These are phyloP conservation scores for Collybiopsis confluens DNA, from an alignment of 768 basidiomycete species.

Conservation along the genomic window DNA sequence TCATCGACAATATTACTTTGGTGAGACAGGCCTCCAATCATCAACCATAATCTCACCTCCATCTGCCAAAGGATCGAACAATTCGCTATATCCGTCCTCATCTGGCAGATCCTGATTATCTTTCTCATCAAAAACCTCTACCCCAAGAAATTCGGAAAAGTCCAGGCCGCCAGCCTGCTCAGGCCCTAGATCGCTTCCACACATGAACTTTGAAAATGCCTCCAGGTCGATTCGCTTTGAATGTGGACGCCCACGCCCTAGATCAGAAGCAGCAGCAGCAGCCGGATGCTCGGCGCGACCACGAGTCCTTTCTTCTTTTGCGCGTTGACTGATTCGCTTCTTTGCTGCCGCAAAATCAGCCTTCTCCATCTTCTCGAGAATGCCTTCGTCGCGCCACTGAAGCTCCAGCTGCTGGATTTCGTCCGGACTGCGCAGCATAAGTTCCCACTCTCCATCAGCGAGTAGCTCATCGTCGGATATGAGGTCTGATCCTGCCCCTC, in stretches of 20 bases:
- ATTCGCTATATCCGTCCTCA: neutral
- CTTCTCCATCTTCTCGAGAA: neutral
- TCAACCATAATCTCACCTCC: slow-evolving; percentile 34
- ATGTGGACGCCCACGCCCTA: slow-evolving; percentile 11
- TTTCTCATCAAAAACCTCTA: slow-evolving; percentile 12
- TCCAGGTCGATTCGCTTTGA: slow-evolving; percentile 52
- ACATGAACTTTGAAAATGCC: slow-evolving; percentile 49
- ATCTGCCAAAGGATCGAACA: neutral
- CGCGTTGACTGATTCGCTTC: neutral
- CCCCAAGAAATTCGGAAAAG: slow-evolving; percentile 10
- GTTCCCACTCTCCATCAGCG: slow-evolving; percentile 62
- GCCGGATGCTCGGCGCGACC: slow-evolving; percentile 9
- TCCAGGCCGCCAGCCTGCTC: slow-evolving; percentile 20
- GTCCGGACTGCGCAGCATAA: slow-evolving; percentile 45
- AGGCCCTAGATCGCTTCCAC: slow-evolving; percentile 23
- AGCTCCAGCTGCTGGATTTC: slow-evolving; percentile 42
- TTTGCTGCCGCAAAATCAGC: neutral
- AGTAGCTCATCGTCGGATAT: slow-evolving; percentile 74
- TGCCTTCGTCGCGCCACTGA: slow-evolving; percentile 1
- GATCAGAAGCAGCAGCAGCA: too few relatives aligned
- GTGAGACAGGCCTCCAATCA: slow-evolving; percentile 41
- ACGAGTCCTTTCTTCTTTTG: slow-evolving; percentile 10
- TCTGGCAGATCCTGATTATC: slow-evolving; percentile 10
- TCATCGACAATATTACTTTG: slow-evolving; percentile 12
- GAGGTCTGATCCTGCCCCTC: slow-evolving; percentile 44